Percentiles rank a stretch among this genome's conserved stretches.
Evolutionary conservation across 768 basidiomycete species (phyloP).

Genomic region (Tylopilus plumbeoviolaceoides): DNA sequence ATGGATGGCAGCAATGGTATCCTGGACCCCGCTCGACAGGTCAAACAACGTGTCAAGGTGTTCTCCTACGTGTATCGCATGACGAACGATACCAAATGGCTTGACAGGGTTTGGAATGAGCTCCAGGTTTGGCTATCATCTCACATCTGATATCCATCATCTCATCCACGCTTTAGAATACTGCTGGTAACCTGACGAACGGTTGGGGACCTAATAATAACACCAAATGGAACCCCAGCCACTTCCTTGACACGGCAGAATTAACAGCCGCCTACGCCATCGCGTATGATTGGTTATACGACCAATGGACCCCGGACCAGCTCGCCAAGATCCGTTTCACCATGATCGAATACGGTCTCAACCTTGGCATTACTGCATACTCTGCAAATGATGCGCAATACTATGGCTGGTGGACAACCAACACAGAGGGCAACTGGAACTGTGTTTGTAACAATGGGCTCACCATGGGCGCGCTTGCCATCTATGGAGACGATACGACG

Average conservation of each 20-base stretch:
- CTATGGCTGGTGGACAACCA: constrained; percentile 77
- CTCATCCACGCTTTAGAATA: constrained; percentile 43
- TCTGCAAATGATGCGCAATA: constrained; percentile 28
- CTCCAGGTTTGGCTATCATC: constrained; percentile 55
- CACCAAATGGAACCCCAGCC: constrained; percentile 78
- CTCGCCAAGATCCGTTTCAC: constrained; percentile 62
- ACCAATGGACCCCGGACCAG: constrained; percentile 73
- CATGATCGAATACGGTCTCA: constrained; percentile 76
- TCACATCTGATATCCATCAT: not conserved
- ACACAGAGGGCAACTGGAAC: constrained; percentile 92
- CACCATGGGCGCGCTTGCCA: constrained; percentile 85
- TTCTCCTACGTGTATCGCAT: constrained; percentile 88
- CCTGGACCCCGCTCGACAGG: constrained; percentile 81
- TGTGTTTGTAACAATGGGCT: constrained; percentile 93
- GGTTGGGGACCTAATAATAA: constrained; percentile 60
- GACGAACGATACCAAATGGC: constrained; percentile 91
- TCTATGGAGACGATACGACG: constrained; percentile 77
- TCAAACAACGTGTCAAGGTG: constrained; percentile 90
- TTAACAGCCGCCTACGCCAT: constrained; percentile 84
- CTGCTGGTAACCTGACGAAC: constrained; percentile 62
- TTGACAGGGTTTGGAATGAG: constrained; percentile 80
- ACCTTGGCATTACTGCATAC: constrained; percentile 56
- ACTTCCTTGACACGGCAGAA: constrained; percentile 95
- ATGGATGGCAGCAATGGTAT: constrained; percentile 88
- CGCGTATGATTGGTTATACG: constrained; percentile 96